These are phyloP conservation scores for Trypanosoma congolense DNA, from an alignment of 208 protist genomes.

Conservation along the genomic window DNA sequence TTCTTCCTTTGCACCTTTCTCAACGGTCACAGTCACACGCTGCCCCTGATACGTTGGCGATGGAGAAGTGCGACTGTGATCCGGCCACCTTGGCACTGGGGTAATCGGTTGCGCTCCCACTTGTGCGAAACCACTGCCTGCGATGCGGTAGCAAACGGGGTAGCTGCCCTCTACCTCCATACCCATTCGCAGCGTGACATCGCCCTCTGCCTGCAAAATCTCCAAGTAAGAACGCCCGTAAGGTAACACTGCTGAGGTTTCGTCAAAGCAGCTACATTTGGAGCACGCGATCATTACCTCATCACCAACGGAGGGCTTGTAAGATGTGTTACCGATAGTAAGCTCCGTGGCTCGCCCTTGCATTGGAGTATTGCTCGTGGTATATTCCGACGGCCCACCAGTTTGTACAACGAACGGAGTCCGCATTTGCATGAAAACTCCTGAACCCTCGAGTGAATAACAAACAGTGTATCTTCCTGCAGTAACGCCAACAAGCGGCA, in stretches of 20 bases:
- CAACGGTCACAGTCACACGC: too few relatives aligned
- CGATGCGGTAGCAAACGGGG: too few relatives aligned
- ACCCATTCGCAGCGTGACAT: conserved; percentile 58
- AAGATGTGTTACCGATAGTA: conserved; percentile 29
- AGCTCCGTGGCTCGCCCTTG: conserved; percentile 61
- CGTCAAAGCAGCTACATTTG: conserved; percentile 69
- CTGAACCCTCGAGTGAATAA: conserved; percentile 49
- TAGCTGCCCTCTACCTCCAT: too few relatives aligned
- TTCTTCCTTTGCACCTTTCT: too few relatives aligned
- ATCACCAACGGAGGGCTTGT: conserved; percentile 35
- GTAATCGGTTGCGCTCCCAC: too few relatives aligned
- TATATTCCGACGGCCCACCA: conserved; percentile 45
- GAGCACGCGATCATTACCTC: conserved; percentile 59
- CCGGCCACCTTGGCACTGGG: too few relatives aligned
- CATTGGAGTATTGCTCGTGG: conserved; percentile 83
- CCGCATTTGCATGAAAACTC: conserved; percentile 50
- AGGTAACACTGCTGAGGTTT: conserved; percentile 32
- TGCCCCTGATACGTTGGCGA: too few relatives aligned
- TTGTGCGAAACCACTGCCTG: too few relatives aligned
- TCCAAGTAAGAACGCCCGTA: conserved; percentile 47
- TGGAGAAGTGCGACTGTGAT: too few relatives aligned
- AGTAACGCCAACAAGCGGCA: conserved; percentile 35
- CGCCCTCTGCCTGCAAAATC: not conserved
- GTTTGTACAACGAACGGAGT: conserved; percentile 40
- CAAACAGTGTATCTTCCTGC: conserved; percentile 65